Conservation (phyloP, 2,329 filamentous ascomycete genomes). For the Fusarium mexicanum region DNA sequence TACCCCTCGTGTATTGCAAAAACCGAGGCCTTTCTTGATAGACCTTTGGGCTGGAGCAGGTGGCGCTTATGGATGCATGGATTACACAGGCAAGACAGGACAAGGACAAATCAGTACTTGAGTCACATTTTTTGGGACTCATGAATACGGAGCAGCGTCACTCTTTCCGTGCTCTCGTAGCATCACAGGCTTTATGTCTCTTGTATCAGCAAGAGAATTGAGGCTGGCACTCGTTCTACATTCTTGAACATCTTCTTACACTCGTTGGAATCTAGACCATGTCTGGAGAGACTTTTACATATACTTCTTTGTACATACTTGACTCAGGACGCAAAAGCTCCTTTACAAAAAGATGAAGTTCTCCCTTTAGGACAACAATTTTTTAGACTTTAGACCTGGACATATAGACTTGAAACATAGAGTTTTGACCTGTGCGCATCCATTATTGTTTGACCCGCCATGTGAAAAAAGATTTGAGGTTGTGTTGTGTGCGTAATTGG, state of each 20-base stretch:
- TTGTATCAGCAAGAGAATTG: conserved; percentile 37
- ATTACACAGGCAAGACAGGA: conserved; percentile 35
- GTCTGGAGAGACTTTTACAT: conserved; percentile 31
- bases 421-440: conserved; percentile 11
- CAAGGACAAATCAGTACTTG: conserved; percentile 20
- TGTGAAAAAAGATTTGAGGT: not conserved
- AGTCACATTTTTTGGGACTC: not conserved
- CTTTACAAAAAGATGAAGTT: conserved; percentile 17
- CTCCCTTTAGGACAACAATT: conserved; percentile 6
- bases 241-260: conserved; percentile 40
- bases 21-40: conserved; percentile 40
- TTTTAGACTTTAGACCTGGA: conserved; percentile 25
- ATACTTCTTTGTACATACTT: conserved; percentile 44
- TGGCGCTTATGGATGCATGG: conserved; percentile 39
- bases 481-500: not conserved
- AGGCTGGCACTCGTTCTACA: conserved; percentile 45
- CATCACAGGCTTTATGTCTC: conserved; percentile 43
- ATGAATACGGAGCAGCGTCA: conserved; percentile 15
- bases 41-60: conserved; percentile 42
- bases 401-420: conserved; percentile 28
- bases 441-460: not conserved
- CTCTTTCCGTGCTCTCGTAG: conserved; percentile 24
- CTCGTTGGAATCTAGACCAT: conserved; percentile 33
- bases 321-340: conserved; percentile 4
- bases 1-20: conserved; percentile 42